These are phyloP conservation scores for Suhomyces prunicola DNA, from an alignment of 805 yeast genomes.

Conservation along the genomic window DNA sequence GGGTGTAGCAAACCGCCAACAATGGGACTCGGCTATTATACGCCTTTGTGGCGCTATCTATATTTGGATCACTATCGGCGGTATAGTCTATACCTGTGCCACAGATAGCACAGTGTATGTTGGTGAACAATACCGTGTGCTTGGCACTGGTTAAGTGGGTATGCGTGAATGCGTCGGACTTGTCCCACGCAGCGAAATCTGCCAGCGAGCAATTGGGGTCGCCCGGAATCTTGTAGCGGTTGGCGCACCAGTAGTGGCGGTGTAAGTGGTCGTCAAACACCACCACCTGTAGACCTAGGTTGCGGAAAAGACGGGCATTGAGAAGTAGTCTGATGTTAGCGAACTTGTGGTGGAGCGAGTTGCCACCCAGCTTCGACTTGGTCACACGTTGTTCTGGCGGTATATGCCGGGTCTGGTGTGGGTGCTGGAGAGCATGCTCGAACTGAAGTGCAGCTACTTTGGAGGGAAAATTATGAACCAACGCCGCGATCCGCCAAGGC, in stretches of 20 bases:
- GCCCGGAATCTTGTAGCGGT: constrained; percentile 21
- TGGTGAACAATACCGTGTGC: background rate
- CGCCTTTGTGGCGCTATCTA: constrained; percentile 1
- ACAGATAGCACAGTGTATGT: constrained; percentile 20
- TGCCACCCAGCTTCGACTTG: constrained; percentile 34
- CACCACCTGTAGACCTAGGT: constrained; percentile 45
- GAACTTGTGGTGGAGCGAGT: constrained; percentile 43
- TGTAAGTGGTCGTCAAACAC: constrained; percentile 30
- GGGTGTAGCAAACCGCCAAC: constrained; percentile 30
- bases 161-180: background rate
- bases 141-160: background rate
- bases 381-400: constrained; percentile 35
- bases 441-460: constrained; percentile 67
- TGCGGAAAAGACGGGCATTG: constrained; percentile 39
- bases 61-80: constrained; percentile 13
- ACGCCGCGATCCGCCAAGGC: constrained; percentile 70
- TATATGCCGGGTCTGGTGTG: constrained; percentile 62
- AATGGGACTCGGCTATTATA: constrained; percentile 21
- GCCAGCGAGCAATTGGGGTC: background rate
- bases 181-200: background rate
- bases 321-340: constrained; percentile 48
- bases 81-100: constrained; percentile 29
- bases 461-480: constrained; percentile 71
- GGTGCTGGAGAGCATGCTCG: constrained; percentile 84
- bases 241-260: constrained; percentile 29